Base-by-base conservation (phyloP, 768 basidiomycete species). In the Serpula lacrymans region DNA sequence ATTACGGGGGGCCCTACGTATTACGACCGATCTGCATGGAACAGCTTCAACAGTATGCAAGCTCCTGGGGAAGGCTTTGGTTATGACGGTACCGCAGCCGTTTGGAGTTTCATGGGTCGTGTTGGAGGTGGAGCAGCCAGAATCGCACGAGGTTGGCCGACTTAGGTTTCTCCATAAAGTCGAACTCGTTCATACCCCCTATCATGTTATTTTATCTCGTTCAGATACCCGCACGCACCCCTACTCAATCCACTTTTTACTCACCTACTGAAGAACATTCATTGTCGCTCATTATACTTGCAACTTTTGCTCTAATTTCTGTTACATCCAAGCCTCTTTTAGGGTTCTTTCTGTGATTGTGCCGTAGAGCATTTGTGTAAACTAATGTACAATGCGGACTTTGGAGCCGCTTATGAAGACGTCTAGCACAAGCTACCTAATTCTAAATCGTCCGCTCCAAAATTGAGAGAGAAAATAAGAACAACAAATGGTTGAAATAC, bases 21-120 rank as follows among this genome's bases (percentile, higher is more conserved):
- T 48, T 83, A 87, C 50, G 88, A 91, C 52, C 81, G 88, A 9
- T 71, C 75, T 6, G 84, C 84, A 20, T 91, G 88, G 88, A 71
- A 70, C 41, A 83, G 79, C 57, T 88, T 87, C 63, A 89, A 90
- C 54, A 65, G 75, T 9, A 74, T 91, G 67, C 75, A 77, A 36
- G 76, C 72, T 8, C 72, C 70, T 1, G 85, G 85, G 0, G 87
- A 88, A 53, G 87, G 88, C 21, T 85, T 87, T 49, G 63, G 65
- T 16, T 63, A 67, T 10, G 82, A 82, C 48, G 71, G 75, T 24
- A 76, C 81, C 2, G 69, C 73, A 14, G 74, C 75, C 9, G 69
- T 88, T 32, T 88, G 84, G 84, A 75, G 66, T 44, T 70, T 88
- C 49, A 52, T 90, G 38, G 84, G 84, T 10, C 67, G 83, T 11